Evolutionary conservation across 345 rosid species (phyloP).

Genomic region (Pelargonium nanum): DNA sequence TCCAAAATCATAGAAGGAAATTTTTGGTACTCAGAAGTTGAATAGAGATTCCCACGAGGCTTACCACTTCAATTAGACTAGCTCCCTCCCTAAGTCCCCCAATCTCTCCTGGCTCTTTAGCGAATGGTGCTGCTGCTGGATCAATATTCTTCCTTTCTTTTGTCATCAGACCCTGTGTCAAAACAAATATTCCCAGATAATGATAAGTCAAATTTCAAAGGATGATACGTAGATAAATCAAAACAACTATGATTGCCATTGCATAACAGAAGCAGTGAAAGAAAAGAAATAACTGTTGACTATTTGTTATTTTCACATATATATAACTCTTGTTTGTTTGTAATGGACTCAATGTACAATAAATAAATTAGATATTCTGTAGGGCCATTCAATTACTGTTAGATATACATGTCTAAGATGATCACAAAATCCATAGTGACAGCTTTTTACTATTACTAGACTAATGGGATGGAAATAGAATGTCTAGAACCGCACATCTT

Average conservation of each 20-base stretch:
- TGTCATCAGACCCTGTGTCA: conserved; percentile 78
- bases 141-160: conserved; percentile 81
- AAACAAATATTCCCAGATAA: conserved; percentile 1
- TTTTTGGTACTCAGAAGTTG: conserved; percentile 7
- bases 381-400: neutral
- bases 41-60: conserved; percentile 12
- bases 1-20: conserved; percentile 5
- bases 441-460: neutral
- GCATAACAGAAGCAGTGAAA: neutral
- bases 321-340: neutral
- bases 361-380: neutral
- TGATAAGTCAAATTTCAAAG: neutral
- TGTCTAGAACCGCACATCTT: conserved; percentile 55
- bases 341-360: too few species aligned
- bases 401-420: too few species aligned
- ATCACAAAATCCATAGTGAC: neutral
- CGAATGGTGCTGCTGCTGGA: conserved; percentile 79
- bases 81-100: conserved; percentile 76
- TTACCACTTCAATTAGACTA: conserved; percentile 81
- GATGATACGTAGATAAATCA: conserved; percentile 4
- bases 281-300: neutral
- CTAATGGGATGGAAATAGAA: neutral
- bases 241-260: conserved; percentile 2
- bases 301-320: neutral
- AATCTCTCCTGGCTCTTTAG: conserved; percentile 56